Evolutionary conservation across 177 flowering plant species (phyloP).

Genomic region (Vitis hybrid): DNA sequence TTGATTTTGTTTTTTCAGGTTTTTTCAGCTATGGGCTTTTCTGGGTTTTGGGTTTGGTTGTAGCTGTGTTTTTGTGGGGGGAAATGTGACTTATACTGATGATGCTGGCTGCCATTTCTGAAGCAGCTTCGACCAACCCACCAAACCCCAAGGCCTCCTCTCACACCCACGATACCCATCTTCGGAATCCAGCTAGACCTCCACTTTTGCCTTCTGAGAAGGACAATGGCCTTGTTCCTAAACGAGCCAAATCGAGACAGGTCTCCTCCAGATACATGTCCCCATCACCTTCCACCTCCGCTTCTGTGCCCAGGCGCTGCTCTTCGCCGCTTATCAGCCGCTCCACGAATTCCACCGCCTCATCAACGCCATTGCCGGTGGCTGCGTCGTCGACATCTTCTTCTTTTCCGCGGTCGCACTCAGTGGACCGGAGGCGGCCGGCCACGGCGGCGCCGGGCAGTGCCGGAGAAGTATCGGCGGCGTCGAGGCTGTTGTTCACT

Average conservation of each 20-base stretch:
- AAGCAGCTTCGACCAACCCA: constrained; percentile 32
- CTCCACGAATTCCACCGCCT: constrained; percentile 25
- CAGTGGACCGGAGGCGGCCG: constrained; percentile 67
- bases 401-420: constrained; percentile 49
- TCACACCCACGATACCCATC: constrained; percentile 7
- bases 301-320: constrained; percentile 31
- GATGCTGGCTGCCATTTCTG: constrained; percentile 81
- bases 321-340: constrained; percentile 60
- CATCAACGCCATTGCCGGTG: constrained; percentile 13
- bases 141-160: constrained; percentile 24
- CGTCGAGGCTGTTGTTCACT: constrained; percentile 70
- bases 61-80: constrained; percentile 16
- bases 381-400: constrained; percentile 5
- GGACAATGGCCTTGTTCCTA: constrained; percentile 22
- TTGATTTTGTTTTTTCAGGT: constrained; percentile 17
- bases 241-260: constrained; percentile 57
- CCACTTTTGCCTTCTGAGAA: constrained; percentile 55
- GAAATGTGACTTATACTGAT: constrained; percentile 12
- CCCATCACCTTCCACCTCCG: constrained; percentile 42
- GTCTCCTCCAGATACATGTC: constrained; percentile 84
- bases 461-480: constrained; percentile 48
- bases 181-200: constrained; percentile 26
- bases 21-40: too few species aligned
- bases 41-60: too few species aligned
- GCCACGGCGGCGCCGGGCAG: constrained; percentile 23